Evolutionary conservation across 2,329 filamentous ascomycete species (phyloP).

Genomic region (Diplodia mutila): DNA sequence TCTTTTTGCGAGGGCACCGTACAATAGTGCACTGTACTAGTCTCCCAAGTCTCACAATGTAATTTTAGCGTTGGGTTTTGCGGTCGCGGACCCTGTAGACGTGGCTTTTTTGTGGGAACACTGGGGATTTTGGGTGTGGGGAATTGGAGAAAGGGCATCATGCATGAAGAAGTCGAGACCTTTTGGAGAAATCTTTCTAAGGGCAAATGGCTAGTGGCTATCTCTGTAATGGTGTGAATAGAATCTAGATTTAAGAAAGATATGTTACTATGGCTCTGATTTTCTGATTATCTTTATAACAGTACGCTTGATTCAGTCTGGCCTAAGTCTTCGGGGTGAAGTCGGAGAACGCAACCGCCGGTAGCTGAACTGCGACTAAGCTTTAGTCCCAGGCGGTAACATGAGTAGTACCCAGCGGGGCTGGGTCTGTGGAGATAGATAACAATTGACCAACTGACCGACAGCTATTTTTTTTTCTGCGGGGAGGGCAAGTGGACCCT

Average conservation of each 20-base stretch:
- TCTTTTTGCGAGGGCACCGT: neutral
- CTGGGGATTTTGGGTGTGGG: neutral
- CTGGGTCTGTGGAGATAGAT: neutral
- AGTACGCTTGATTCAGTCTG: neutral
- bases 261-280: neutral
- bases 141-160: neutral
- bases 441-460: neutral
- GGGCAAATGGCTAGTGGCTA: neutral
- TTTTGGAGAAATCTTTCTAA: neutral
- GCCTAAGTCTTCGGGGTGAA: neutral
- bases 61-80: neutral
- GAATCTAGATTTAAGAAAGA: neutral
- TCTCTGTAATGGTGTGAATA: neutral
- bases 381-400: neutral
- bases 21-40: neutral
- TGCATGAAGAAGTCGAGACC: neutral
- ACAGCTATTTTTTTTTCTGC: neutral
- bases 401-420: neutral
- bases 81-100: constrained; percentile 10
- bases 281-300: neutral
- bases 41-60: neutral
- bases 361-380: neutral
- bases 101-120: neutral
- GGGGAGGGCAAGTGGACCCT: neutral
- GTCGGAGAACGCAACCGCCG: neutral